A percentile compares a stretch with the other conserved stretches of the same genome.
Conservation (phyloP, 2,329 filamentous ascomycete species). For the Aspergillus vadensis region DNA sequence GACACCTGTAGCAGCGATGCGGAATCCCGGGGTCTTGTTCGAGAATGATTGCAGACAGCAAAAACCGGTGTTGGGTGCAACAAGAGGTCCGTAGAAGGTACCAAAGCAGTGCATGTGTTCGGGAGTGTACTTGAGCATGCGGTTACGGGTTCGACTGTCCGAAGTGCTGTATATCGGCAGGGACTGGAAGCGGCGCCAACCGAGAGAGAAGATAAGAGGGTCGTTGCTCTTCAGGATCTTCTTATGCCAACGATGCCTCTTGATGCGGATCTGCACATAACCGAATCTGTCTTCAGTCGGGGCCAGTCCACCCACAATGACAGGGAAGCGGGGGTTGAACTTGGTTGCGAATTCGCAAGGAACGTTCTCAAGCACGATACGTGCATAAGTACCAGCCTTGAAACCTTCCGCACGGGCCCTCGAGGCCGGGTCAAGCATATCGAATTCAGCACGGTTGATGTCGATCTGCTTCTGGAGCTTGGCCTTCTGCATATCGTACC, state of each 20-base stretch:
- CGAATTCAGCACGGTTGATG: conserved; percentile 94
- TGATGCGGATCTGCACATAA: conserved; percentile 93
- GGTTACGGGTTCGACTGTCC: conserved; percentile 87
- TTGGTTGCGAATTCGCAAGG: conserved; percentile 84
- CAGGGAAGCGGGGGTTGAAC: conserved; percentile 79
- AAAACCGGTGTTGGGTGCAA: conserved; percentile 94
- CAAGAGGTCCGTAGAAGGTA: conserved; percentile 91
- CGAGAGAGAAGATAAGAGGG: conserved; percentile 92
- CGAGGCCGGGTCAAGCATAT: conserved; percentile 79
- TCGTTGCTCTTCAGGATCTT: conserved; percentile 98
- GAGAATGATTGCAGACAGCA: conserved; percentile 90
- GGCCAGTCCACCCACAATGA: conserved; percentile 88
- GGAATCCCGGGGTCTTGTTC: conserved; percentile 82
- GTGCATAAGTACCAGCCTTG: conserved; percentile 88
- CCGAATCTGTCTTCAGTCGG: conserved; percentile 95
- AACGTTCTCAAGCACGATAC: conserved; percentile 84
- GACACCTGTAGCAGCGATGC: conserved; percentile 90
- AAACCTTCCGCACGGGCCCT: conserved; percentile 84
- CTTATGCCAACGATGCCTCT: conserved; percentile 98
- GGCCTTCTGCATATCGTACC: conserved; percentile 97
- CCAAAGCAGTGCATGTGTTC: conserved; percentile 99
- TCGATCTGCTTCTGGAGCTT: conserved; percentile 91
- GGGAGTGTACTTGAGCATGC: conserved; percentile 98
- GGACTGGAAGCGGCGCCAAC: conserved; percentile 93
- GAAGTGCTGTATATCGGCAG: conserved; percentile 93